Percentiles rank a stretch among this genome's conserved stretches.
Conservation (phyloP, 768 basidiomycete species). For the Dendrothele bispora region DNA sequence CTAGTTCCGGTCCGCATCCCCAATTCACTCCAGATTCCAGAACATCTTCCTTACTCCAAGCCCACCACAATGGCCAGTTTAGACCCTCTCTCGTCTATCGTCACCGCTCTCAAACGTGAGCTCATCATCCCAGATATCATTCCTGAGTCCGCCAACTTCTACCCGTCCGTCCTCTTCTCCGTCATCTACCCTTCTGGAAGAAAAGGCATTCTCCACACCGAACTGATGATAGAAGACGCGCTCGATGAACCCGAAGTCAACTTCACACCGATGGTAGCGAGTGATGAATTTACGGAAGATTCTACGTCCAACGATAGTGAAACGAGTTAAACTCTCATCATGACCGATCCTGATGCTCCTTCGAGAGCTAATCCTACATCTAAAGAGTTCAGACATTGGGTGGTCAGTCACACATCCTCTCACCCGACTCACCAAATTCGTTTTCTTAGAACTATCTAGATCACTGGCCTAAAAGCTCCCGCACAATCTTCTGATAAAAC, state of each 20-base stretch:
- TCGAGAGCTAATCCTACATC: conserved; percentile 47
- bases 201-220: conserved; percentile 31
- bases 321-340: conserved; percentile 49
- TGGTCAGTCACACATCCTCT: conserved; percentile 35
- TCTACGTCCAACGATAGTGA: conserved; percentile 18
- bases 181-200: conserved; percentile 40
- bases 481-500: conserved; percentile 13
- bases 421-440: not conserved
- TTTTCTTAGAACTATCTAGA: conserved; percentile 19
- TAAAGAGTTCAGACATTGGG: conserved; percentile 57
- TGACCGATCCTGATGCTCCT: conserved; percentile 63
- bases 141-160: conserved; percentile 27
- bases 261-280: conserved; percentile 37
- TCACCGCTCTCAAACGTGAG: conserved; percentile 33
- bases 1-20: no score
- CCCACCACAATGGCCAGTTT: conserved; percentile 2
- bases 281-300: not conserved
- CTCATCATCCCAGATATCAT: conserved; percentile 48
- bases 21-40: no score
- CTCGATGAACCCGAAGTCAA: conserved; percentile 50
- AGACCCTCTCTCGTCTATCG: conserved; percentile 35
- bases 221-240: conserved; percentile 33
- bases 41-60: no score
- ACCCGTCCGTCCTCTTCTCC: conserved; percentile 43
- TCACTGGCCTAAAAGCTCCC: conserved; percentile 36